phyloP scores from a whole-genome alignment of 768 basidiomycete species.

The Fomitopsis serialis region DNA sequence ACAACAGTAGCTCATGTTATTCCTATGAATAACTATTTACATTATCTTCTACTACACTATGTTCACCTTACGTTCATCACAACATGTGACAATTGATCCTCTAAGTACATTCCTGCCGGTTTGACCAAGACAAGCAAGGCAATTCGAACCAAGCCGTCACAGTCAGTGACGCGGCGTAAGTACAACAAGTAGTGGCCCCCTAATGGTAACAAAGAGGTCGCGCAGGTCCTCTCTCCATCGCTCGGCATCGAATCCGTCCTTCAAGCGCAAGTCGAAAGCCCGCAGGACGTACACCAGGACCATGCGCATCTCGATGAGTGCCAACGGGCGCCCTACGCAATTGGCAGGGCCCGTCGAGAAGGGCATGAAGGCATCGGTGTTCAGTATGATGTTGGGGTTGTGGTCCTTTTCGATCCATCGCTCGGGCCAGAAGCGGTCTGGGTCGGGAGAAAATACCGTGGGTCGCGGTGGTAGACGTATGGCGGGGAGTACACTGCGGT shows the following conservation, averaged over 20 bases:
- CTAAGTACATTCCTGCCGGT: no score
- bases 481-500: constrained; percentile 31
- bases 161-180: no score
- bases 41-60: no score
- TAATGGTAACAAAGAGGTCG: constrained; percentile 19
- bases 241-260: constrained; percentile 11
- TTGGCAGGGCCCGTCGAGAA: constrained; percentile 47
- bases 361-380: constrained; percentile 32
- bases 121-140: no score
- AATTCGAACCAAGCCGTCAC: no score
- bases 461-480: constrained; percentile 38
- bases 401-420: constrained; percentile 28
- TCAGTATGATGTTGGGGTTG: constrained; percentile 9
- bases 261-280: constrained; percentile 15
- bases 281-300: constrained; percentile 25
- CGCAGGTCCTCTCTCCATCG: constrained; percentile 29
- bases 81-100: no score
- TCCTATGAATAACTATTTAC: no score
- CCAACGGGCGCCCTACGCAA: constrained; percentile 43
- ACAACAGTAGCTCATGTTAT: no score
- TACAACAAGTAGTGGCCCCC: constrained; percentile 5
- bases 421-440: constrained; percentile 37
- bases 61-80: no score
- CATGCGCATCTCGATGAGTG: constrained; percentile 31
- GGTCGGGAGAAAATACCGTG: constrained; percentile 40